phyloP scores from a whole-genome alignment of 768 basidiomycete genomes.

The Hemileccinum impolitum region DNA sequence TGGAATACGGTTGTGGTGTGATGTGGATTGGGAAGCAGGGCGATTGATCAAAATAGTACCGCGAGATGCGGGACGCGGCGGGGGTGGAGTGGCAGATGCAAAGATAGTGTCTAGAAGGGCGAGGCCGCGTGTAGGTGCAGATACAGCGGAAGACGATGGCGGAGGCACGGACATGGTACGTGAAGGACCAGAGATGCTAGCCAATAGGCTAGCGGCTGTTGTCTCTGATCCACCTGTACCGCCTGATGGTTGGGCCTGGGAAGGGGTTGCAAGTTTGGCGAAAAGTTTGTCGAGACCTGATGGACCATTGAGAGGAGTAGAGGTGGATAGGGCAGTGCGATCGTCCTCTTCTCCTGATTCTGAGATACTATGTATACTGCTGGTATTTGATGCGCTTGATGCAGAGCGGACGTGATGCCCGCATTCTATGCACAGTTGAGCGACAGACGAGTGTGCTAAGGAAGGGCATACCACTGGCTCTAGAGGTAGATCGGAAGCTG shows the following conservation, averaged over 20 bases:
- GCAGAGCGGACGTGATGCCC: conserved; percentile 27
- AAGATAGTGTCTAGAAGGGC: conserved; percentile 68
- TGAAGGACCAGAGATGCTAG: conserved; percentile 45
- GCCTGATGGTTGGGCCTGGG: conserved; percentile 19
- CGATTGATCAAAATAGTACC: conserved; percentile 5
- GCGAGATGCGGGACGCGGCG: conserved; percentile 19
- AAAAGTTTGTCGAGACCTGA: conserved; percentile 45
- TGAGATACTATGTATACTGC: conserved; percentile 34
- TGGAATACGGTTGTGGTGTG: conserved; percentile 4
- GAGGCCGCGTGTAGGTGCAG: conserved; percentile 44
- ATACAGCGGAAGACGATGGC: conserved; percentile 24
- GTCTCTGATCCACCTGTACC: conserved; percentile 25
- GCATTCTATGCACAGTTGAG: conserved; percentile 21
- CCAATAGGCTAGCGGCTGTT: conserved; percentile 43
- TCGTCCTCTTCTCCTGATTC: conserved; percentile 30
- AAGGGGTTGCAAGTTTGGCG: conserved; percentile 35
- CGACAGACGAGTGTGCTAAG: background rate
- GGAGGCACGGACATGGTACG: conserved; percentile 29
- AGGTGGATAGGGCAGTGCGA: conserved; percentile 9
- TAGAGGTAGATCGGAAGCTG: conserved; percentile 37
- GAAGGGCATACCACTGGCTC: conserved; percentile 24
- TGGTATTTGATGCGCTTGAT: conserved; percentile 33
- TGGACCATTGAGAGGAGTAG: conserved; percentile 13
- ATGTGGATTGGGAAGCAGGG: conserved; percentile 17
- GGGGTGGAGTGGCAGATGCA: conserved; percentile 54